Evolutionary conservation across 2,329 filamentous ascomycete species (phyloP), one percentile per base, ranked within the genome.

Genomic region (Xylariaceae sp.): DNA sequence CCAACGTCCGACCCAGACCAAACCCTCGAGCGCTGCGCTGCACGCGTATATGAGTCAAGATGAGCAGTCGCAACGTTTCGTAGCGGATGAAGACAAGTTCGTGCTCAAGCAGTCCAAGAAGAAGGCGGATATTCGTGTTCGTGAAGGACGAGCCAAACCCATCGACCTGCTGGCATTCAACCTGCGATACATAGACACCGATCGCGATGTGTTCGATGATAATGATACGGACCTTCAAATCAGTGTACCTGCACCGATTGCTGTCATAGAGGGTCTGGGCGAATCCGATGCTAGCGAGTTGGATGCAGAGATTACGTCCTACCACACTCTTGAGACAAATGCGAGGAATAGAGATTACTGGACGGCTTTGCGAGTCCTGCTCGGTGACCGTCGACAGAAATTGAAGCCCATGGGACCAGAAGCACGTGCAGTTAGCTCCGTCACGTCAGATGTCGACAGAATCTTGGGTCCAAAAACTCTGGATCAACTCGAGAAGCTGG

Each of bases 101-200:
- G 94, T 97, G 58, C 79, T 99, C 70, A 92, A 92, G 75, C 94
- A 99, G 76, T 89, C 93, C 51, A 99, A 97, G 81, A 97, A 95
- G 79, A 97, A 97, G 79, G 93, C 94, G 48, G 90, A 92, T 65
- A 95, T 99, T 67, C 88, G 94, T 47, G 92, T 97, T 51, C 90
- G 92, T 67, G 92, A 95, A 74, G 89, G 89, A 9, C 86, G 95
- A 66, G 92, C 93, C 58, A 92, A 91, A 71, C 89, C 93, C 8
- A 93, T 97, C 69, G 94, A 99, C 76, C 92, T 90, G 80, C 83
- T 99, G 51, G 91, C 92, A 0, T 94, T 97, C 70, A 95, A 90
- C 62, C 78, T 99, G 64, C 87, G 91, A 66, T 90, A 93, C 64
- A 87, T 97, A 65, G 94, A 99, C 72, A 82, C 87, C 35, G 90